Percentiles rank a stretch among this genome's conserved stretches.
phyloP scores from a whole-genome alignment of 2,329 filamentous ascomycete genomes.

The Drechmeria coniospora region DNA sequence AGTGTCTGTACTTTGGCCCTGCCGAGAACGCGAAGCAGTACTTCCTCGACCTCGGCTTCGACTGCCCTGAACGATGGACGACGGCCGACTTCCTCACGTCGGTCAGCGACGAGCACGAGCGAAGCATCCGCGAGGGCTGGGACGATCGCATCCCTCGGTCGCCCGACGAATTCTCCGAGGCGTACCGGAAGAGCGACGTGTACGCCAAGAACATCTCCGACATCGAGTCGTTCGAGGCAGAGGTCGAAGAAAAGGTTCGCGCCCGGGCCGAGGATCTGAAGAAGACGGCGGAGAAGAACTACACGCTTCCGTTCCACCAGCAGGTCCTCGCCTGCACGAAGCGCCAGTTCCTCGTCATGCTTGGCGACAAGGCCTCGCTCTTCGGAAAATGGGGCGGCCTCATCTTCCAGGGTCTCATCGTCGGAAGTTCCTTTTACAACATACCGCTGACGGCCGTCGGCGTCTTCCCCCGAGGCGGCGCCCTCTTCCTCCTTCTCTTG shows the following conservation, averaged over 20 bases:
- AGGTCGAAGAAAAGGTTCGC: constrained; percentile 33
- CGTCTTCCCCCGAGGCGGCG: constrained; percentile 41
- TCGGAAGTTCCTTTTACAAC: constrained; percentile 67
- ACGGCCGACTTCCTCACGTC: constrained; percentile 65
- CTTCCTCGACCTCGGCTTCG: constrained; percentile 57
- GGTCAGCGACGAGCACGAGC: constrained; percentile 58
- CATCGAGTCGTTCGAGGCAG: constrained; percentile 46
- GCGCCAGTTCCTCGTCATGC: constrained; percentile 66
- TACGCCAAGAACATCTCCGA: constrained; percentile 47
- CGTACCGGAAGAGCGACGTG: constrained; percentile 47
- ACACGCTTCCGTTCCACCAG: constrained; percentile 59
- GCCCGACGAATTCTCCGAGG: constrained; percentile 47
- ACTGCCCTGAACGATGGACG: constrained; percentile 55
- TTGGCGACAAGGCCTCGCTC: constrained; percentile 59
- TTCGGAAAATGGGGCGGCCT: constrained; percentile 72
- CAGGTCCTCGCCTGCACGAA: constrained; percentile 58
- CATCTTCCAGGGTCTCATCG: constrained; percentile 57
- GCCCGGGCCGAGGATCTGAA: constrained; percentile 40
- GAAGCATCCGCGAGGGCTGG: constrained; percentile 49
- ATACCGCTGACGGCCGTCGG: constrained; percentile 41
- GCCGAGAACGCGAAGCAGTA: constrained; percentile 49
- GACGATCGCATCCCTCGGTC: constrained; percentile 55
- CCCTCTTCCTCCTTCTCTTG: constrained; percentile 35
- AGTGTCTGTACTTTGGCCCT: constrained; percentile 57
- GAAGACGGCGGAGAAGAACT: constrained; percentile 51